phyloP scores from a whole-genome alignment of 2,329 filamentous ascomycete species.

The Byssochlamys sp. region DNA sequence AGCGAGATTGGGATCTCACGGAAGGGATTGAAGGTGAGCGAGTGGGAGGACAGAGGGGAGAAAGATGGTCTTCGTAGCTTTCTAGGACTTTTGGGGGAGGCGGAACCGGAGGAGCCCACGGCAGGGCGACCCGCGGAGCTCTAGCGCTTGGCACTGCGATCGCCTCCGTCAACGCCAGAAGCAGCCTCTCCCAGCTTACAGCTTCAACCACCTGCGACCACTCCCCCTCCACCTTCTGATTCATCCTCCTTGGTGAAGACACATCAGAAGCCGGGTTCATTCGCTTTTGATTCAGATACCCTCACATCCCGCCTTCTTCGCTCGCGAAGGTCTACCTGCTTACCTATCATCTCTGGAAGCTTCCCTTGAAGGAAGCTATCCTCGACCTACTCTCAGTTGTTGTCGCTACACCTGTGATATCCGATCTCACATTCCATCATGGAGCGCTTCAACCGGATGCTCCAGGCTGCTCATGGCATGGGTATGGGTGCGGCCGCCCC shows the following conservation, averaged over 20 bases:
- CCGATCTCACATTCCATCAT: conserved; percentile 41
- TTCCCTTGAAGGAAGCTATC: neutral
- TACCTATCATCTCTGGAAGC: neutral
- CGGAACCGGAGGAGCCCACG: neutral
- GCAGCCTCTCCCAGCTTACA: neutral
- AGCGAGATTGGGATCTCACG: neutral
- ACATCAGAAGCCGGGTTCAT: neutral
- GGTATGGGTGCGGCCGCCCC: conserved; percentile 32
- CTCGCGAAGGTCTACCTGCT: neutral
- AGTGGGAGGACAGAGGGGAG: neutral
- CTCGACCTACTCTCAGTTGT: conserved; percentile 8
- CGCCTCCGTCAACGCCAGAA: neutral
- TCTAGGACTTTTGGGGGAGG: neutral
- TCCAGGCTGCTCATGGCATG: conserved; percentile 61
- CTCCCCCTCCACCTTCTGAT: neutral
- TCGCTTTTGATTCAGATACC: neutral
- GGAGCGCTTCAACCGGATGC: conserved; percentile 86
- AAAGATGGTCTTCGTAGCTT: neutral
- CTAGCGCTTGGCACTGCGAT: neutral
- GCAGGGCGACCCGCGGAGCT: neutral
- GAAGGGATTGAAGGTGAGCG: neutral
- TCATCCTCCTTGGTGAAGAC: neutral
- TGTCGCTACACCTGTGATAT: conserved; percentile 10
- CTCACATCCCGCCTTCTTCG: neutral
- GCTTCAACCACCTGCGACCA: neutral